Evolutionary conservation across 2,329 filamentous ascomycete genomes (phyloP), one percentile per base, ranked within the genome.

Genomic region (Penicillium oxalicum): DNA sequence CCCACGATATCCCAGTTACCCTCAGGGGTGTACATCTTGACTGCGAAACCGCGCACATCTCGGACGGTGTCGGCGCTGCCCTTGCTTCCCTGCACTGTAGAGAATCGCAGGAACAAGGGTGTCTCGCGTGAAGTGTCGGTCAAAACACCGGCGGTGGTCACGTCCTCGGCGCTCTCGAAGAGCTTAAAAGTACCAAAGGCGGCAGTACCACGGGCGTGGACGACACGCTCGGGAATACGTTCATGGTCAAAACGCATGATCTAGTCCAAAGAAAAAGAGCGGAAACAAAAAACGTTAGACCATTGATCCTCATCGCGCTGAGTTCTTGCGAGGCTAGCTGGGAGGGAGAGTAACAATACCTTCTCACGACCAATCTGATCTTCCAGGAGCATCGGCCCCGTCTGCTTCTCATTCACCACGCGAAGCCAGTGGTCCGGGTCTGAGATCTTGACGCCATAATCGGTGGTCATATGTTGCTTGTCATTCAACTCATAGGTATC

Each of bases 361-460:
- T 87, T 90, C 66, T 93, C 88, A 9, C 87, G 77, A 0, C 70
- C 82, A 59, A 87, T 83, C 8, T 78, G 75, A 55, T 93, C 88
- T 61, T 93, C 87, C 2, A 93, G 65, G 0, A 91, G 71, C 59
- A 69, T 66, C 0, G 88, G 86, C 0, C 88, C 88, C 2, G 76
- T 82, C 47, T 81, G 74, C 40, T 87, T 77, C 3, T 82, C 75
- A 33, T 72, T 82, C 26, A 73, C 77, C 4, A 84, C 76, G 45
- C 79, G 81, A 46, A 94, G 73, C 88, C 87, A 93, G 63, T 90
- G 78, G 61, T 95, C 89, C 1, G 84, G 84, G 59, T 85, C 85
- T 37, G 74, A 72, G 60, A 89, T 78, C 68, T 84, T 88, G 27
- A 85, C 81, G 24, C 89, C 89, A 70, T 78, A 88, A 61, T 95